Percentiles rank a stretch among this genome's conserved stretches.
phyloP scores from a whole-genome alignment of 108 stramenopile genomes.

The Fistulifera pelliculosa region DNA sequence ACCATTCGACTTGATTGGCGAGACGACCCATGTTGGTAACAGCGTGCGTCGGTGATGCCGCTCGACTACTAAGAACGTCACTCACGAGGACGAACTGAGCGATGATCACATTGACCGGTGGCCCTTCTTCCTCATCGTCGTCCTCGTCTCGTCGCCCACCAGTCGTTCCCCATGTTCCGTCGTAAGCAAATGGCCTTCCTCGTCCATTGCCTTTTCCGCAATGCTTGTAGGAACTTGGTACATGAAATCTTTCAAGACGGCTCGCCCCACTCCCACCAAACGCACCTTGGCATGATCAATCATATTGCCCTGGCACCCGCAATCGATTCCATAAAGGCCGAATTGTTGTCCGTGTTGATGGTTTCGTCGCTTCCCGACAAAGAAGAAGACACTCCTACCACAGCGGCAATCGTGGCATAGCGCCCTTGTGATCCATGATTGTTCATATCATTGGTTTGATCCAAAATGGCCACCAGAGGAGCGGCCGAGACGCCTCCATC shows the following conservation, averaged over 20 bases:
- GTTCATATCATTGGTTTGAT: constrained; percentile 17
- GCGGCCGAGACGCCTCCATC: constrained; percentile 29
- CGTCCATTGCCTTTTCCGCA: constrained; percentile 5
- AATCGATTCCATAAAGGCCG: constrained; percentile 24
- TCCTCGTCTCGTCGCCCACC: constrained; percentile 5
- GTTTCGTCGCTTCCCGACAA: not conserved
- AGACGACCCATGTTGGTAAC: constrained; percentile 30
- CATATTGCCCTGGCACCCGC: constrained; percentile 1
- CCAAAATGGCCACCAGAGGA: constrained; percentile 47
- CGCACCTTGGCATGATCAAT: constrained; percentile 14
- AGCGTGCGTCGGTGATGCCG: constrained; percentile 37
- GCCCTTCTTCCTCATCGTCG: constrained; percentile 16
- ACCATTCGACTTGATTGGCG: constrained; percentile 31
- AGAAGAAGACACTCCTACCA: constrained; percentile 28
- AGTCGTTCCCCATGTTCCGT: too few relatives aligned
- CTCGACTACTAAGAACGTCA: constrained; percentile 15
- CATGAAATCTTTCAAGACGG: constrained; percentile 31
- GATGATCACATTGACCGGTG: constrained; percentile 31
- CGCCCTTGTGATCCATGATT: not conserved
- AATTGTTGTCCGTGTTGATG: not conserved
- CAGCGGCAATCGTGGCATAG: constrained; percentile 53
- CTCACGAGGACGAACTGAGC: constrained; percentile 40
- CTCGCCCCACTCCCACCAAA: constrained; percentile 56
- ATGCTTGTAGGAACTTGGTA: constrained; percentile 12
- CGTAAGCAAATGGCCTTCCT: constrained; percentile 20